A percentile compares a stretch with the other conserved stretches of the same genome.
Evolutionary conservation across 148 eudicot genomes (phyloP).

Genomic region (Rhododendron vialii): DNA sequence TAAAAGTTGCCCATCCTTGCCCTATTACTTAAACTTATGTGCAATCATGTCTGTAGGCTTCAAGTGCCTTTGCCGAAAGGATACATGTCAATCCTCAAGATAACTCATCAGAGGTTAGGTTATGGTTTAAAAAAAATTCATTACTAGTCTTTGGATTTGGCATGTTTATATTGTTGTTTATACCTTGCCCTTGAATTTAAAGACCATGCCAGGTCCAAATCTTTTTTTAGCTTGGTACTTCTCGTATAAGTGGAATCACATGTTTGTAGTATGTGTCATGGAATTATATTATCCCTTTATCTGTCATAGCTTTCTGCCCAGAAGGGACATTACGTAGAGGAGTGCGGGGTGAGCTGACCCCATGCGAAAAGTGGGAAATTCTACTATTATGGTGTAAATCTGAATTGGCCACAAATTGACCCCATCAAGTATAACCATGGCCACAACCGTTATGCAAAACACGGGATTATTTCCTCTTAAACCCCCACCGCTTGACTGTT

Average conservation of each 20-base stretch:
- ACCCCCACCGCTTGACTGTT: not conserved
- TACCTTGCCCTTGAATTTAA: not conserved
- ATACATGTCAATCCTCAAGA: conserved; percentile 31
- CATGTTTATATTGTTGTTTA: not conserved
- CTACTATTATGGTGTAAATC: not conserved
- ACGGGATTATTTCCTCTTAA: not conserved
- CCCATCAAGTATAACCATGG: not conserved
- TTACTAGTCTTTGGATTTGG: not conserved
- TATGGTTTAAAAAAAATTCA: not conserved
- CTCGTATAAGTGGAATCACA: not conserved
- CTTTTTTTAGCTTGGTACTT: not conserved
- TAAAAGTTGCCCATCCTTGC: not conserved
- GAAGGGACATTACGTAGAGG: not conserved
- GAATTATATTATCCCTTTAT: not conserved
- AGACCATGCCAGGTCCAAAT: not conserved
- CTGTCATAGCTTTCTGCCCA: not conserved
- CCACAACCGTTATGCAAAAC: not conserved
- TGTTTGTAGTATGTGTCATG: not conserved
- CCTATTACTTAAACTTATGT: not conserved
- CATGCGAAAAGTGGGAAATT: not conserved
- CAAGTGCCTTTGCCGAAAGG: conserved; percentile 29
- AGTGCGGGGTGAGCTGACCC: not conserved
- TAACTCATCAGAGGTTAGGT: conserved; percentile 39
- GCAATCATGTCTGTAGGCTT: conserved; percentile 24
- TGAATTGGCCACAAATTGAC: not conserved